A percentile compares a stretch with the other conserved stretches of the same genome.
These are phyloP conservation scores for Chytriomyces sp. DNA, from an alignment of 192 early-diverging fungal genomes.

Conservation along the genomic window DNA sequence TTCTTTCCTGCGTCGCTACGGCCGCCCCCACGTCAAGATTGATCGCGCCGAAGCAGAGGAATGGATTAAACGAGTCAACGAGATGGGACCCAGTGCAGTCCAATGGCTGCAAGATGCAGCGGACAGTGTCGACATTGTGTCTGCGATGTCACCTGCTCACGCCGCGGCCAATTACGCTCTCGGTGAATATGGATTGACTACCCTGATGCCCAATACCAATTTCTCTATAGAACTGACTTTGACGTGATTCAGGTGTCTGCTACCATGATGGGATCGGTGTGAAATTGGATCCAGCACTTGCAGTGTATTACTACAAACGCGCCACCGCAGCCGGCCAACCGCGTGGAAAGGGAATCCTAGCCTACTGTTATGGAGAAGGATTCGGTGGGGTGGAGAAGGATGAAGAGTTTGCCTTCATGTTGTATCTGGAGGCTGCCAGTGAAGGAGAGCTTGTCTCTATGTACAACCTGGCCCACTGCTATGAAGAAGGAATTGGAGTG, in stretches of 20 bases:
- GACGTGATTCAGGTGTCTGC: too few relatives aligned
- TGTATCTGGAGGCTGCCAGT: slow-evolving; percentile 52
- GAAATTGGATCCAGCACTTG: slow-evolving; percentile 57
- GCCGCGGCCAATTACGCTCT: slow-evolving; percentile 68
- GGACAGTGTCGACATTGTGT: slow-evolving; percentile 5
- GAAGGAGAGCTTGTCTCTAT: slow-evolving; percentile 54
- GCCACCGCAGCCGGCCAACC: slow-evolving; percentile 55
- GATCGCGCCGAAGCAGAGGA: slow-evolving; percentile 78
- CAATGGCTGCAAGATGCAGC: slow-evolving; percentile 70
- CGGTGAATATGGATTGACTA: too few relatives aligned
- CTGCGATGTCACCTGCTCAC: slow-evolving; percentile 11
- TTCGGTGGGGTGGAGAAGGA: slow-evolving; percentile 76
- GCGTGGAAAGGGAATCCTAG: slow-evolving; percentile 64
- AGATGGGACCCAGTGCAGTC: slow-evolving; percentile 56
- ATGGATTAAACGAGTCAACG: slow-evolving; percentile 67
- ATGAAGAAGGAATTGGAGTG: slow-evolving; percentile 58
- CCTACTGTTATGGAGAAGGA: slow-evolving; percentile 86
- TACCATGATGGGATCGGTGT: slow-evolving; percentile 83
- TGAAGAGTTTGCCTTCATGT: slow-evolving; percentile 60
- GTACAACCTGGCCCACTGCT: slow-evolving; percentile 66
- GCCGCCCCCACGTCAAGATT: slow-evolving; percentile 76
- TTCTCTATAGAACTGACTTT: too few relatives aligned
- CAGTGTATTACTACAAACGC: slow-evolving; percentile 71
- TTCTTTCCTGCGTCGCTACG: slow-evolving; percentile 78
- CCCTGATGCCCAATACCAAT: too few relatives aligned